phyloP scores from a whole-genome alignment of 306 rosid genomes.

The Canavalia gladiata region DNA sequence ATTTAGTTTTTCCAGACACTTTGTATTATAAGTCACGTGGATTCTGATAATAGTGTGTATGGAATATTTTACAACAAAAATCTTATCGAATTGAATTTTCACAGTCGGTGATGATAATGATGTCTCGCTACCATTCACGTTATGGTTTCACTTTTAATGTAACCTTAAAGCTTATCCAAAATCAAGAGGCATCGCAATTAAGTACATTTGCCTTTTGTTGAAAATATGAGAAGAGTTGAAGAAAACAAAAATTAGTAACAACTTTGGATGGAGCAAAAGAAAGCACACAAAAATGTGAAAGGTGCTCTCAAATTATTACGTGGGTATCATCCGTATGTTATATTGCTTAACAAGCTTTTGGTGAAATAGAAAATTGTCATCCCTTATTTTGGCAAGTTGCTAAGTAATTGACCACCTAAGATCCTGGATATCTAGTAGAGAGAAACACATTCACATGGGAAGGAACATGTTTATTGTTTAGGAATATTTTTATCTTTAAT shows the following conservation, averaged over 20 bases:
- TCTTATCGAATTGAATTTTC: not conserved
- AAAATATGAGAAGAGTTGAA: not conserved
- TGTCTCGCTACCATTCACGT: not conserved
- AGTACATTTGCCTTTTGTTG: conserved; percentile 15
- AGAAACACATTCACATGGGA: conserved; percentile 2
- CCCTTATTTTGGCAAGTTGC: not conserved
- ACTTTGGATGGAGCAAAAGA: not conserved
- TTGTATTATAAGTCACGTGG: not conserved
- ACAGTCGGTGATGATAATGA: not conserved
- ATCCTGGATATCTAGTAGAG: not conserved
- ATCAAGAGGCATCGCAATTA: not conserved
- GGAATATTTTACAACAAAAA: conserved; percentile 4
- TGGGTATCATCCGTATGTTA: not conserved
- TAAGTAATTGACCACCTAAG: not conserved
- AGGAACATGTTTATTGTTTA: not conserved
- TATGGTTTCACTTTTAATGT: conserved; percentile 30
- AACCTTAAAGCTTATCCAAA: conserved; percentile 39
- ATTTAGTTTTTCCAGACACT: not conserved
- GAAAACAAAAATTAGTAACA: not conserved
- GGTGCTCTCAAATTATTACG: not conserved
- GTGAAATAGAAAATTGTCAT: not conserved
- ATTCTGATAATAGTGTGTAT: not conserved
- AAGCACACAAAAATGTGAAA: not conserved
- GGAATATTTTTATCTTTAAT: too few species aligned
- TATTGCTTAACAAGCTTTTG: conserved; percentile 30